Evolutionary conservation across 176 grass and related monocot species (phyloP).

Genomic region (Phragmites australis): DNA sequence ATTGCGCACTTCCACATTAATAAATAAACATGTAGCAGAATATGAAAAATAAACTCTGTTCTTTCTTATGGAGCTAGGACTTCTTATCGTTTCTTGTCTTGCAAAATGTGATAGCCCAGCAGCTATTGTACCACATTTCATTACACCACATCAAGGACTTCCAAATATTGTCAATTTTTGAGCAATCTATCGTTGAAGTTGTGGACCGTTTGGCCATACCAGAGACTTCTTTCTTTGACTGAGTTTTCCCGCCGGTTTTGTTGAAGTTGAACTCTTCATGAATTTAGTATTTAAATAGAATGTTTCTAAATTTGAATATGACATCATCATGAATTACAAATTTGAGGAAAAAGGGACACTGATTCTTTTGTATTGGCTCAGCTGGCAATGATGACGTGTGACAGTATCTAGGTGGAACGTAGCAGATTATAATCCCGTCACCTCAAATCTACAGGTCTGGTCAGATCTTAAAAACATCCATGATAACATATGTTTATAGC

Average conservation of each 20-base stretch:
- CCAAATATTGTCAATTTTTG: background rate
- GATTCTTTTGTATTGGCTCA: constrained; percentile 69
- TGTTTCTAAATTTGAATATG: constrained; percentile 30
- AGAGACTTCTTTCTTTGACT: background rate
- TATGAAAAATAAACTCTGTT: background rate
- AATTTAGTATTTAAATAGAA: background rate
- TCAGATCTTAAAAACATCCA: constrained; percentile 46
- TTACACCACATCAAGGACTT: background rate
- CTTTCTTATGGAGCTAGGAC: background rate
- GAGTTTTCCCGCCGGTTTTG: background rate
- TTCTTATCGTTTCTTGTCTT: constrained; percentile 21
- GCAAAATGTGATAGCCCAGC: background rate
- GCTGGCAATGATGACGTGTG: constrained; percentile 88
- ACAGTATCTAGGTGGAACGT: constrained; percentile 60
- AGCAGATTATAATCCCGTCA: constrained; percentile 63
- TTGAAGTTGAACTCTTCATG: constrained; percentile 13
- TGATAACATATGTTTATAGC: constrained; percentile 33
- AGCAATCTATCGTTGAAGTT: background rate
- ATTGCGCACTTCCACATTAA: background rate
- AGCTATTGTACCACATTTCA: background rate
- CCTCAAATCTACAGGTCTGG: constrained; percentile 65
- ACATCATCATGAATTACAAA: constrained; percentile 43
- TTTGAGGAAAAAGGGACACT: constrained; percentile 48
- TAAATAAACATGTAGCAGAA: background rate
- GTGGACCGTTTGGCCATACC: background rate